Conservation (phyloP, 1,284 basidiomycete genomes). For the Irpex lacteus region DNA sequence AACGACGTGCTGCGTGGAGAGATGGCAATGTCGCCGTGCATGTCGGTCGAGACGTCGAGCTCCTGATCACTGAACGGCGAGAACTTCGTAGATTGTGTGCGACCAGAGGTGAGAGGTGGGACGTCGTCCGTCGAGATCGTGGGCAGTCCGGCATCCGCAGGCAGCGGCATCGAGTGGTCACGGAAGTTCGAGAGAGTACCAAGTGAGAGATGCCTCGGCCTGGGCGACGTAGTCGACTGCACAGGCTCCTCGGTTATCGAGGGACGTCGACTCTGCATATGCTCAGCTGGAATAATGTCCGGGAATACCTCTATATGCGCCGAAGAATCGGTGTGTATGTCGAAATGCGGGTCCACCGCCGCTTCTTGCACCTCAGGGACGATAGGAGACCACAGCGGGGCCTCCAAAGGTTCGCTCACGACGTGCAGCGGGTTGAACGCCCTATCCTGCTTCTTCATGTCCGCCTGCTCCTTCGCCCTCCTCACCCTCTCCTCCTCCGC, state of each 20-base stretch:
- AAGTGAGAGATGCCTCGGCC: constrained; percentile 36
- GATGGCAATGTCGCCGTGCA: constrained; percentile 16
- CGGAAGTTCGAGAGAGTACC: constrained; percentile 36
- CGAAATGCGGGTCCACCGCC: constrained; percentile 16
- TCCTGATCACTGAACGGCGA: constrained; percentile 50
- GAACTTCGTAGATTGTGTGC: constrained; percentile 36
- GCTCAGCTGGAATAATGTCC: constrained; percentile 14
- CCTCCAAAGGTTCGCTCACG: constrained; percentile 21
- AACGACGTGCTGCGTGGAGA: constrained; percentile 38
- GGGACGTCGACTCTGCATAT: constrained; percentile 17
- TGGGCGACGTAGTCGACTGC: constrained; percentile 29
- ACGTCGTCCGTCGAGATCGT: constrained; percentile 37
- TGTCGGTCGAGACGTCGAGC: constrained; percentile 15
- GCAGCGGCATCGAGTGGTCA: constrained; percentile 11
- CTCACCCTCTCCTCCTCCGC: constrained; percentile 53
- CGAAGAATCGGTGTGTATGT: constrained; percentile 20
- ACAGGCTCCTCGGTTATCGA: constrained; percentile 20
- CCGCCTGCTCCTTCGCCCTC: constrained; percentile 48
- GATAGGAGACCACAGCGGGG: constrained; percentile 24
- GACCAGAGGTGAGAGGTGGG: constrained; percentile 23
- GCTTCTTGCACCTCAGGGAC: neutral
- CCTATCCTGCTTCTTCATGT: constrained; percentile 42
- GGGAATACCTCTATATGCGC: constrained; percentile 24
- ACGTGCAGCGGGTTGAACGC: constrained; percentile 34
- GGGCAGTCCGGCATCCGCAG: constrained; percentile 24